These are phyloP conservation scores for Crithidia brevicula DNA, from an alignment of 208 protist species.

Conservation along the genomic window DNA sequence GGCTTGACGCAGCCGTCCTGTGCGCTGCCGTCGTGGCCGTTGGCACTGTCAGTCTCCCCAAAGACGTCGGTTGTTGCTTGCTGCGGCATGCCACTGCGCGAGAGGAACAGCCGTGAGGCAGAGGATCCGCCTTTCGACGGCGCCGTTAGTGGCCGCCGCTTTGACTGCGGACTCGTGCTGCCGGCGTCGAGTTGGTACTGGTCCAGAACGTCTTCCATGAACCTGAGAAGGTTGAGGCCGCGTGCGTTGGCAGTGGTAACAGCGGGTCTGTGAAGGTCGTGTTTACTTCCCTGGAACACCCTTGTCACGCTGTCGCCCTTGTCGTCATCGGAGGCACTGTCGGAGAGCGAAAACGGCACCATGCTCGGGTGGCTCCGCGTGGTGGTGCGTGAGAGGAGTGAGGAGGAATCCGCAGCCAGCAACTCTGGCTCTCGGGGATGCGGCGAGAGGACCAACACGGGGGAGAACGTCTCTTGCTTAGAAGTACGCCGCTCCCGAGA, in stretches of 20 bases:
- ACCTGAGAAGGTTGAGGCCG: constrained; percentile 66
- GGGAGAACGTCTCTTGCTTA: not conserved
- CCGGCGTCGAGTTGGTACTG: constrained; percentile 25
- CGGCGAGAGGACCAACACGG: not conserved
- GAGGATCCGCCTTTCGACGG: constrained; percentile 10
- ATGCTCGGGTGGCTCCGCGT: constrained; percentile 47
- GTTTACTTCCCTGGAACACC: not conserved
- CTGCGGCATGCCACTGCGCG: not conserved
- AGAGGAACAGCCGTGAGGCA: not conserved
- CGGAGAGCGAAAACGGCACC: constrained; percentile 44
- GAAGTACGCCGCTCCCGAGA: not conserved
- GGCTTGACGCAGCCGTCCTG: not conserved
- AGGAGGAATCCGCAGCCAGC: not conserved
- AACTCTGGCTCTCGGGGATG: no score
- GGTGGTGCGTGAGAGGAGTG: not conserved
- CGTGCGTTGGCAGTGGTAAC: not conserved
- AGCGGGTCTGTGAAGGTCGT: not conserved
- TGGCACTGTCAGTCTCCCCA: not conserved
- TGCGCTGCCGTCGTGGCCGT: constrained; percentile 3
- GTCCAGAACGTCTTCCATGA: constrained; percentile 68
- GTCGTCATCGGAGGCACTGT: constrained; percentile 4
- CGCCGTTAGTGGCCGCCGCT: constrained; percentile 13
- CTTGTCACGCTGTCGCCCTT: not conserved
- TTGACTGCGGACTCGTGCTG: not conserved
- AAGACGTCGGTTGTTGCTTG: not conserved